phyloP scores from a whole-genome alignment of 2,329 filamentous ascomycete species.

The Ceratocystis colombiana region DNA sequence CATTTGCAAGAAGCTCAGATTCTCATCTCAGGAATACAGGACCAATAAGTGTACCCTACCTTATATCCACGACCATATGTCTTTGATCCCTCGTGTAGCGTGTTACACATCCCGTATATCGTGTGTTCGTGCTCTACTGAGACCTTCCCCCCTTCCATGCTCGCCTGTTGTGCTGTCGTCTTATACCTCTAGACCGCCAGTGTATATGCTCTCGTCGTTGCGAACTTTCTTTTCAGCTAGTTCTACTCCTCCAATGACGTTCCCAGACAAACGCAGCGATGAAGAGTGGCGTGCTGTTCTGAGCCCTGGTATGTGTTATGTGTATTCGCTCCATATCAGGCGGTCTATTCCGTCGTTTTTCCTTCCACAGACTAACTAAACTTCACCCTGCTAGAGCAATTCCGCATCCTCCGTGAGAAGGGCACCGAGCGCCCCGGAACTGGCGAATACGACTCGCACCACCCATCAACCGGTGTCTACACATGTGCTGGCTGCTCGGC shows the following conservation, averaged over 20 bases:
- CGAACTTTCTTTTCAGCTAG: conserved; percentile 55
- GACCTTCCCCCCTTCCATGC: background rate
- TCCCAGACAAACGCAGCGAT: conserved; percentile 68
- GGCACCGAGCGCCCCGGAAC: conserved; percentile 76
- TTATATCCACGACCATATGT: background rate
- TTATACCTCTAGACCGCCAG: background rate
- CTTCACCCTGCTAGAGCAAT: conserved; percentile 60
- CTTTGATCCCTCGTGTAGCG: background rate
- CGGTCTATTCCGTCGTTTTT: background rate
- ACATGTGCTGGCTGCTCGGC: conserved; percentile 75
- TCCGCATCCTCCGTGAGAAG: conserved; percentile 82
- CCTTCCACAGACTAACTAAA: conserved; percentile 8
- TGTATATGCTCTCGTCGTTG: conserved; percentile 58
- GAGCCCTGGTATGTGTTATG: conserved; percentile 42
- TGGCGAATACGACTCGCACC: conserved; percentile 81
- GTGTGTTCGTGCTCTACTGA: background rate
- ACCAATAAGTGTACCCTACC: no score
- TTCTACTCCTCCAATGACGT: conserved; percentile 49
- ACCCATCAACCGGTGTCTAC: conserved; percentile 66
- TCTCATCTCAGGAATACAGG: background rate
- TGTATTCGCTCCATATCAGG: background rate
- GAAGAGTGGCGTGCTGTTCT: conserved; percentile 86
- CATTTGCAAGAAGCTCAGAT: background rate
- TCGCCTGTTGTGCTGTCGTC: background rate
- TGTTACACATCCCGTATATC: background rate